A percentile compares a stretch with the other conserved stretches of the same genome.
These are phyloP conservation scores for Hypoxylon fragiforme DNA, from an alignment of 495 filamentous ascomycete species.

Conservation along the genomic window DNA sequence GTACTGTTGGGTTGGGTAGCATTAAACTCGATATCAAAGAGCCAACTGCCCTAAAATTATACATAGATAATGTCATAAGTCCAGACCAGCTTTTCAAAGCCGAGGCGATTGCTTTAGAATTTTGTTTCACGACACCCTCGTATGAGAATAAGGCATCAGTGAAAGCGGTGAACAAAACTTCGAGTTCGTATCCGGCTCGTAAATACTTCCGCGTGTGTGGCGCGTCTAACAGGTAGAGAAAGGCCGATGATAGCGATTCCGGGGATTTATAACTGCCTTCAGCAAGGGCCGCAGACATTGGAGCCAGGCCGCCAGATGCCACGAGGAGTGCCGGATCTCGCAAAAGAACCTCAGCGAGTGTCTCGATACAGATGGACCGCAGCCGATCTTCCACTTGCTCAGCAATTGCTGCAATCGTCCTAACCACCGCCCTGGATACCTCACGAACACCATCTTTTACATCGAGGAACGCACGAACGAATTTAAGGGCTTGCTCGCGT, in stretches of 20 bases:
- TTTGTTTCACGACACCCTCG: constrained; percentile 78
- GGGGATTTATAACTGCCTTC: constrained; percentile 91
- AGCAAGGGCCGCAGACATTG: constrained; percentile 80
- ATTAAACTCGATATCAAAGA: constrained; percentile 81
- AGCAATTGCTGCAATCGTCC: constrained; percentile 86
- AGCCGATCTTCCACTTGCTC: constrained; percentile 82
- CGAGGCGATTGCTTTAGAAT: constrained; percentile 81
- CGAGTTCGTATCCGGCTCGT: constrained; percentile 74
- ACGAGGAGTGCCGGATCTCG: constrained; percentile 79
- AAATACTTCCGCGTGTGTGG: constrained; percentile 80
- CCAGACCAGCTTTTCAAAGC: constrained; percentile 93
- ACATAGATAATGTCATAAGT: constrained; percentile 81
- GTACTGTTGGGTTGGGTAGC: constrained; percentile 67
- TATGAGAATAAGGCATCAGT: constrained; percentile 77
- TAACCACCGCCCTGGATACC: constrained; percentile 80
- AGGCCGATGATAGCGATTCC: constrained; percentile 79
- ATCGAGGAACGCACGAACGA: constrained; percentile 92
- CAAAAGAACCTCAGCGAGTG: constrained; percentile 86
- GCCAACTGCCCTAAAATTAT: constrained; percentile 76
- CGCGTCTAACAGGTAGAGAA: constrained; percentile 85
- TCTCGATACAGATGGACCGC: constrained; percentile 86
- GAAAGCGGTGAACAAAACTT: constrained; percentile 83
- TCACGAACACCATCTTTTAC: constrained; percentile 91
- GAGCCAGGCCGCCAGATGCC: constrained; percentile 76
- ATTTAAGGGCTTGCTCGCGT: constrained; percentile 94